A percentile compares a stretch with the other conserved stretches of the same genome.
phyloP scores from a whole-genome alignment of 768 basidiomycete genomes.

The Psilocybe azurescens region DNA sequence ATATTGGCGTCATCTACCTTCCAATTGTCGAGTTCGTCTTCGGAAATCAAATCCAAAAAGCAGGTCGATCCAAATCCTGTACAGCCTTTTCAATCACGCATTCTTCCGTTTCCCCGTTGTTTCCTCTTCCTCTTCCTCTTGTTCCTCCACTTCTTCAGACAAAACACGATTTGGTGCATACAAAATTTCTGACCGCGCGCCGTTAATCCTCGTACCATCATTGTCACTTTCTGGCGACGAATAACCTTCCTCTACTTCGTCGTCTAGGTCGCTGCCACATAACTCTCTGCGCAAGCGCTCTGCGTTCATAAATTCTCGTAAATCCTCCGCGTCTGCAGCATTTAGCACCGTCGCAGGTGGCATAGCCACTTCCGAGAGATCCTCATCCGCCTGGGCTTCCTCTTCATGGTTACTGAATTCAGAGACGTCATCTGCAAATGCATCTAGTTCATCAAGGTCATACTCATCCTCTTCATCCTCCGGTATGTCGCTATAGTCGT shows the following conservation, averaged over 20 bases:
- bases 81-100: neutral
- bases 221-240: neutral
- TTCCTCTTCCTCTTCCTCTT: constrained; percentile 10
- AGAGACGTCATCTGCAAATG: constrained; percentile 41
- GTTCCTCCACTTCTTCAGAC: constrained; percentile 8
- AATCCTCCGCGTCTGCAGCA: constrained; percentile 58
- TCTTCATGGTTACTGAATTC: constrained; percentile 30
- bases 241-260: constrained; percentile 23
- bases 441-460: constrained; percentile 66
- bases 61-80: neutral
- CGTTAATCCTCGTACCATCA: neutral
- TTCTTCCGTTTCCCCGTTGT: neutral
- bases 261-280: constrained; percentile 52
- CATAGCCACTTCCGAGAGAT: neutral
- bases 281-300: constrained; percentile 57
- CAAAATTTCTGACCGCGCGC: constrained; percentile 3
- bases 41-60: constrained; percentile 31
- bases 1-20: constrained; percentile 45
- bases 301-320: constrained; percentile 69
- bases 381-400: constrained; percentile 6
- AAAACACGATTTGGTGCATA: constrained; percentile 6
- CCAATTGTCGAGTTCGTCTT: constrained; percentile 50
- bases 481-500: constrained; percentile 44
- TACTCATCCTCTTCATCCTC: constrained; percentile 61
- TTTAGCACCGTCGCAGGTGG: constrained; percentile 20